These are phyloP conservation scores for Chytriomyces sp. DNA, from an alignment of 192 early-diverging fungal genomes.

Conservation along the genomic window DNA sequence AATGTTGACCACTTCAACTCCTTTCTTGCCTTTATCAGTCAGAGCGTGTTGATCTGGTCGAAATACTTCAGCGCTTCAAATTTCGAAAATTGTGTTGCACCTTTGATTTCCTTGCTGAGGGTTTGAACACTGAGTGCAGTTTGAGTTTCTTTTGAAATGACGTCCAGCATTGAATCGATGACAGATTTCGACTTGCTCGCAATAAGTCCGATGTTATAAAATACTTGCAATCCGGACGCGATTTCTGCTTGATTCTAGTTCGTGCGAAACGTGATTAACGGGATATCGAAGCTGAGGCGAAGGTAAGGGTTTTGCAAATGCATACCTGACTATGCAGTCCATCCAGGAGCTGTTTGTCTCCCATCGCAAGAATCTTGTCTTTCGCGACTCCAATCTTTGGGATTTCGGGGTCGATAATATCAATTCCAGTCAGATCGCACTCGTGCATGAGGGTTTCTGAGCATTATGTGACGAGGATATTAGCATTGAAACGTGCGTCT, in stretches of 20 bases:
- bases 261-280: neutral
- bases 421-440: slow-evolving; percentile 68
- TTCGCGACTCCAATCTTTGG: slow-evolving; percentile 52
- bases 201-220: slow-evolving; percentile 49
- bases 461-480: neutral
- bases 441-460: slow-evolving; percentile 61
- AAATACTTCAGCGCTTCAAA: neutral
- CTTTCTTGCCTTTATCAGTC: slow-evolving; percentile 19
- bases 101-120: slow-evolving; percentile 51
- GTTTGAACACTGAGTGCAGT: slow-evolving; percentile 33
- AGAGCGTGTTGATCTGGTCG: slow-evolving; percentile 27
- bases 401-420: slow-evolving; percentile 64
- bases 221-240: slow-evolving; percentile 51
- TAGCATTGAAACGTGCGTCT: too few species aligned
- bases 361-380: slow-evolving; percentile 51
- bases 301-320: neutral
- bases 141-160: slow-evolving; percentile 42
- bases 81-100: slow-evolving; percentile 11
- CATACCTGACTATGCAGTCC: slow-evolving; percentile 47
- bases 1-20: slow-evolving; percentile 15
- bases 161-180: slow-evolving; percentile 42
- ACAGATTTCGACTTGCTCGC: slow-evolving; percentile 36
- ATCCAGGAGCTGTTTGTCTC: slow-evolving; percentile 45
- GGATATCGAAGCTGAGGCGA: neutral
- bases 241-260: slow-evolving; percentile 56